Base-by-base conservation (phyloP, 495 filamentous ascomycete genomes). In the Penicillium cinerascens region DNA sequence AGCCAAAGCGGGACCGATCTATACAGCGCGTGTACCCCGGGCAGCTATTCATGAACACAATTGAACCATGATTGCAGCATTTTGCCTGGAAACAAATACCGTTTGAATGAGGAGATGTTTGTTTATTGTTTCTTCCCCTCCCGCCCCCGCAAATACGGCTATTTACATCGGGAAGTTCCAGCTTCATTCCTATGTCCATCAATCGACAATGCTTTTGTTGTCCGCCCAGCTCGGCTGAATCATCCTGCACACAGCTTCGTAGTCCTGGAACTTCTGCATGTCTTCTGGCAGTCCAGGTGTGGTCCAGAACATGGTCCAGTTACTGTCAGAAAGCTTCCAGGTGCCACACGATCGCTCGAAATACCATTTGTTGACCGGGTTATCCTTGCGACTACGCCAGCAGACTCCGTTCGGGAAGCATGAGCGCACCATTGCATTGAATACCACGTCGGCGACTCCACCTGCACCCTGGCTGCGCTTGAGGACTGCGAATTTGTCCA, bases 231-330 rank as follows among this genome's bases (percentile, higher is more conserved):
- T 91, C 20, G 92, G 91, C 60, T 82, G 79, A 47, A 97, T 85
- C 23, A 70, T 75, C 56, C 82, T 78, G 73, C 92, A 97, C 26
- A 96, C 88, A 42, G 72, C 80, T 64, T 91, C 87, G 66, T 96
- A 97, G 55, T 95, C 90, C 49, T 65, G 60, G 61, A 95, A 91
- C 52, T 73, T 77, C 61, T 76, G 71, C 23, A 76, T 68, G 41
- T 81, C 60, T 37, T 71, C 68, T 22, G 69, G 63, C 44, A 83
- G 70, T 13, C 79, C 83, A 13, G 84, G 80, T 2, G 87, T 92
- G 1, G 92, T 98, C 92, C 92, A 98, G 50, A 98, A 97, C 92
- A 96, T 96, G 4, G 92, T 88, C 92, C 92, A 98, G 52, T 84
- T 85, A 56, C 77, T 86, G 20, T 78, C 83, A 1, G 80, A 77